These are phyloP conservation scores for Phaeosphaeria sp. DNA, from an alignment of 2,329 filamentous ascomycete genomes.

Conservation along the genomic window DNA sequence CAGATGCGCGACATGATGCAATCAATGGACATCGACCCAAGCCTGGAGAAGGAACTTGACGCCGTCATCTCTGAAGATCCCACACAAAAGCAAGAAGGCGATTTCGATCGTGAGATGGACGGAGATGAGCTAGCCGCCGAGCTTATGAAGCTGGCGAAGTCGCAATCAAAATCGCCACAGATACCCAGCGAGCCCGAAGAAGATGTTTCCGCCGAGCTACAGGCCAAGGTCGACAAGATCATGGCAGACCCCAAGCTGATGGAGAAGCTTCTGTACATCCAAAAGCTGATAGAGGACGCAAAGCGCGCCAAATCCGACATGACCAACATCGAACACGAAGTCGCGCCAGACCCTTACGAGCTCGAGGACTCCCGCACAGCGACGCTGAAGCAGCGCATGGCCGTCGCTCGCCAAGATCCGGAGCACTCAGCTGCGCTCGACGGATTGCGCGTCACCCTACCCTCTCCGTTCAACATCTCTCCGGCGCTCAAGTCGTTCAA, in stretches of 20 bases:
- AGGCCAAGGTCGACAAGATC: constrained; percentile 43
- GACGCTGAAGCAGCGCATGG: constrained; percentile 33
- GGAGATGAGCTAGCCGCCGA: constrained; percentile 30
- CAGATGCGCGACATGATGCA: constrained; percentile 38
- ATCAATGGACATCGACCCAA: constrained; percentile 24
- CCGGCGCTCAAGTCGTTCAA: constrained; percentile 44
- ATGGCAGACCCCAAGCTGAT: constrained; percentile 43
- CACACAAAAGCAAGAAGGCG: constrained; percentile 15
- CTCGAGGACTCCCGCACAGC: constrained; percentile 31
- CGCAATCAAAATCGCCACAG: constrained; percentile 4
- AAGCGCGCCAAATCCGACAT: constrained; percentile 16
- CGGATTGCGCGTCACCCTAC: constrained; percentile 35
- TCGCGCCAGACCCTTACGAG: constrained; percentile 38
- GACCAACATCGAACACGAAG: constrained; percentile 24
- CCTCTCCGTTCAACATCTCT: constrained; percentile 39
- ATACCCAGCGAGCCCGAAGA: constrained; percentile 18
- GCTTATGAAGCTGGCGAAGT: constrained; percentile 25
- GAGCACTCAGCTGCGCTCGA: constrained; percentile 38
- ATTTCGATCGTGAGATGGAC: constrained; percentile 27
- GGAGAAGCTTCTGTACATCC: constrained; percentile 42
- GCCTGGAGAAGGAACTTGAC: constrained; percentile 31
- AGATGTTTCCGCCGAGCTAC: constrained; percentile 35
- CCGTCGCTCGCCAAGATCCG: constrained; percentile 32
- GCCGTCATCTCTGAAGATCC: constrained; percentile 26
- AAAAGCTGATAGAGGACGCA: constrained; percentile 29